These are phyloP conservation scores for Nicotiana knightiana DNA, from an alignment of 257 asterid species.

Conservation along the genomic window DNA sequence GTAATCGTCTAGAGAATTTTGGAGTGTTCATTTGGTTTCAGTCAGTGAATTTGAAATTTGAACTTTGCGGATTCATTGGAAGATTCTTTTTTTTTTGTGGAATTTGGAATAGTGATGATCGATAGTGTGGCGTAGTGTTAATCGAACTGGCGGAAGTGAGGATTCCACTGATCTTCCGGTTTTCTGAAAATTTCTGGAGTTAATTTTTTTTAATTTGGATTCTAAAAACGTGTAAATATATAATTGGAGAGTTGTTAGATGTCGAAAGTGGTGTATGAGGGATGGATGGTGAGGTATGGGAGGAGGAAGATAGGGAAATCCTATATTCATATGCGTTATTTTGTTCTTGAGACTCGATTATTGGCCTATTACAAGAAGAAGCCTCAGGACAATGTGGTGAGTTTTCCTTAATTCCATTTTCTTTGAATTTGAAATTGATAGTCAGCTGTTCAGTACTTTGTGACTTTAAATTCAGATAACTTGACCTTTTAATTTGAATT, in stretches of 20 bases:
- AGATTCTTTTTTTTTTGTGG: too few species aligned
- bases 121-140: conserved; percentile 30
- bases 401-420: conserved; percentile 1
- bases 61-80: too few species aligned
- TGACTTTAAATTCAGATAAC: background rate
- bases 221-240: background rate
- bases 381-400: conserved; percentile 76
- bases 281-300: conserved; percentile 92
- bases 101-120: conserved; percentile 11
- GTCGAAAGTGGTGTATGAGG: conserved; percentile 78
- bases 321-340: conserved; percentile 75
- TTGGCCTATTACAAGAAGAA: conserved; percentile 81
- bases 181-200: background rate
- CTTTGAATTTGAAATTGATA: background rate
- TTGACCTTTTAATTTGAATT: background rate
- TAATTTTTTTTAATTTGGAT: background rate
- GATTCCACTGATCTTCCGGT: conserved; percentile 37
- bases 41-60: background rate
- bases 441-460: background rate
- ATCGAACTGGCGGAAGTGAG: conserved; percentile 29
- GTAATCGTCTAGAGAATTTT: background rate
- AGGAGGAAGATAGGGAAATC: conserved; percentile 82
- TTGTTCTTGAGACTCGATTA: conserved; percentile 64
- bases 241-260: conserved; percentile 21
- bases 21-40: background rate